These are phyloP conservation scores for Galerina sulciceps DNA, from an alignment of 768 basidiomycete genomes.

Conservation along the genomic window DNA sequence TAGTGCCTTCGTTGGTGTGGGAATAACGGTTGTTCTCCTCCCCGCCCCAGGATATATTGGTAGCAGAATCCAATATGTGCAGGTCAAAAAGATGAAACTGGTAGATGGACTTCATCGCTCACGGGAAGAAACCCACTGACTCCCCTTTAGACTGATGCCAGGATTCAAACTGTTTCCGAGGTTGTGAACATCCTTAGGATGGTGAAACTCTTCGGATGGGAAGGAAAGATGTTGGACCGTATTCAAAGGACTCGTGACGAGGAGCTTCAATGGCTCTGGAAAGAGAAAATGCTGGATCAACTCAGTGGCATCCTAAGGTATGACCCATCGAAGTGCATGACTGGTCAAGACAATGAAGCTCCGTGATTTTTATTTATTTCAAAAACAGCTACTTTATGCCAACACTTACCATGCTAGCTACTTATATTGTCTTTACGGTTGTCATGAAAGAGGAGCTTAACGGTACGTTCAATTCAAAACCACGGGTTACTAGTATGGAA, in stretches of 20 bases:
- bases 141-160: constrained; percentile 45
- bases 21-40: constrained; percentile 51
- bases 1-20: constrained; percentile 45
- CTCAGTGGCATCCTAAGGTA: not conserved
- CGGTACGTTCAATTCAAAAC: constrained; percentile 12
- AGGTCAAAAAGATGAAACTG: constrained; percentile 48
- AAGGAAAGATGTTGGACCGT: constrained; percentile 56
- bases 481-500: not conserved
- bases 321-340: constrained; percentile 1
- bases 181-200: constrained; percentile 64
- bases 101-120: not conserved
- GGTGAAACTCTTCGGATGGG: constrained; percentile 77
- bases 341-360: too few species aligned
- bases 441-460: constrained; percentile 26
- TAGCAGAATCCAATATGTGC: constrained; percentile 45
- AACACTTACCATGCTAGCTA: constrained; percentile 65
- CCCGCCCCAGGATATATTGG: constrained; percentile 64
- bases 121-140: not conserved
- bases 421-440: constrained; percentile 61
- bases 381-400: constrained; percentile 62
- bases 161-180: constrained; percentile 67
- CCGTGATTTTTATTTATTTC: not conserved
- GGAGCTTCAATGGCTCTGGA: constrained; percentile 63
- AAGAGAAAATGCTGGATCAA: constrained; percentile 30
- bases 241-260: constrained; percentile 62